Conservation (phyloP, 1,284 basidiomycete genomes). For the Marasmius fiardii region DNA sequence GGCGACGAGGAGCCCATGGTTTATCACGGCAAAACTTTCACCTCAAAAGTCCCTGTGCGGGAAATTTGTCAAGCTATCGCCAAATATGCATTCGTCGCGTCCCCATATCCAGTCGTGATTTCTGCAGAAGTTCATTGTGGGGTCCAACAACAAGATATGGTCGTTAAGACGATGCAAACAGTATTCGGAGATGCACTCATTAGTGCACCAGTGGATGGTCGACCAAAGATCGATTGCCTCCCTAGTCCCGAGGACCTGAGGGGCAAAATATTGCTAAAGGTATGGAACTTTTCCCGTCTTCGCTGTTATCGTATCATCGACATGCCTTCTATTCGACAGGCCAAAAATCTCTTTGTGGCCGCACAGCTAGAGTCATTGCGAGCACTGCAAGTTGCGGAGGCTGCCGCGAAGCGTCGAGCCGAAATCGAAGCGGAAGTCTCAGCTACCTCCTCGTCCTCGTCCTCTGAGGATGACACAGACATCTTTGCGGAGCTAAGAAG, state of each 20-base stretch:
- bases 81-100: constrained; percentile 92
- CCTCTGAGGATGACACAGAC: constrained; percentile 42
- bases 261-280: constrained; percentile 85
- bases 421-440: constrained; percentile 44
- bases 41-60: constrained; percentile 80
- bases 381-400: constrained; percentile 24
- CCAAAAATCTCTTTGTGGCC: constrained; percentile 57
- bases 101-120: constrained; percentile 93
- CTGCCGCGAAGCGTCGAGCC: constrained; percentile 7
- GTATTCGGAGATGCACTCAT: constrained; percentile 81
- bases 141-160: constrained; percentile 77
- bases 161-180: constrained; percentile 77
- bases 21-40: constrained; percentile 92
- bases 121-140: constrained; percentile 93
- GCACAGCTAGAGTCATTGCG: constrained; percentile 37
- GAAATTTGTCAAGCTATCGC: constrained; percentile 87
- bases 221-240: constrained; percentile 49
- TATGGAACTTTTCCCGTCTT: constrained; percentile 20
- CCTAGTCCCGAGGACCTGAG: constrained; percentile 90
- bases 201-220: constrained; percentile 50
- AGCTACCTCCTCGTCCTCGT: constrained; percentile 32
- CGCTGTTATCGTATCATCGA: neutral
- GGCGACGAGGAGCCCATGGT: constrained; percentile 83
- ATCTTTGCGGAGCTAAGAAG: constrained; percentile 20
- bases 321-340: constrained; percentile 28